phyloP scores from a whole-genome alignment of 495 filamentous ascomycete genomes.

The Penicillium silybi region DNA sequence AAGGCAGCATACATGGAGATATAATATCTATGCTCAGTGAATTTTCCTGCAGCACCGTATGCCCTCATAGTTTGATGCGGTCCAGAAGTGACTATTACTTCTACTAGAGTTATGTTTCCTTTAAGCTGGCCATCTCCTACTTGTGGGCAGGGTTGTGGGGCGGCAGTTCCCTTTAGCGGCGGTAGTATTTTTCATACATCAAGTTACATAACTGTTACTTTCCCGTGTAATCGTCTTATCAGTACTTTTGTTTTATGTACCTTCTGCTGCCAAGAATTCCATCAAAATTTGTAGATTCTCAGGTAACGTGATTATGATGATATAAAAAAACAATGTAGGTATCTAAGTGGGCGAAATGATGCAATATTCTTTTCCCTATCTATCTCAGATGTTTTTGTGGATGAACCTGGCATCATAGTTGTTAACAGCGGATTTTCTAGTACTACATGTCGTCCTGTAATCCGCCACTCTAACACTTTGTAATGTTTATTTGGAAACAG shows the following conservation, averaged over 20 bases:
- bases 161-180: slow-evolving; percentile 6
- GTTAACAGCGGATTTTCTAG: slow-evolving; percentile 8
- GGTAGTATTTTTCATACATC: slow-evolving; percentile 13
- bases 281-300: slow-evolving; percentile 18
- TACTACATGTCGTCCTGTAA: slow-evolving; percentile 5
- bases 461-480: slow-evolving; percentile 6
- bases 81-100: neutral
- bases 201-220: slow-evolving; percentile 9
- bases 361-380: slow-evolving; percentile 7
- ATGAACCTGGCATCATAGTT: slow-evolving; percentile 11
- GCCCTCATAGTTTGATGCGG: neutral
- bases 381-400: slow-evolving; percentile 6
- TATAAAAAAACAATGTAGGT: slow-evolving; percentile 1
- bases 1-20: no score
- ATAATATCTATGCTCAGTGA: no score
- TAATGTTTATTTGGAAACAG: slow-evolving; percentile 11
- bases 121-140: neutral
- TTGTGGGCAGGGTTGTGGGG: neutral
- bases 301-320: slow-evolving; percentile 19
- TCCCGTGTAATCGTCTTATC: slow-evolving; percentile 5
- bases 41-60: no score
- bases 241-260: slow-evolving; percentile 12
- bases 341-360: slow-evolving; percentile 2
- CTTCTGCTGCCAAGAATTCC: slow-evolving; percentile 18
- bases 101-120: neutral